Conservation (phyloP, 78 protist genomes). For the Dictyostelium brefeldianum region DNA sequence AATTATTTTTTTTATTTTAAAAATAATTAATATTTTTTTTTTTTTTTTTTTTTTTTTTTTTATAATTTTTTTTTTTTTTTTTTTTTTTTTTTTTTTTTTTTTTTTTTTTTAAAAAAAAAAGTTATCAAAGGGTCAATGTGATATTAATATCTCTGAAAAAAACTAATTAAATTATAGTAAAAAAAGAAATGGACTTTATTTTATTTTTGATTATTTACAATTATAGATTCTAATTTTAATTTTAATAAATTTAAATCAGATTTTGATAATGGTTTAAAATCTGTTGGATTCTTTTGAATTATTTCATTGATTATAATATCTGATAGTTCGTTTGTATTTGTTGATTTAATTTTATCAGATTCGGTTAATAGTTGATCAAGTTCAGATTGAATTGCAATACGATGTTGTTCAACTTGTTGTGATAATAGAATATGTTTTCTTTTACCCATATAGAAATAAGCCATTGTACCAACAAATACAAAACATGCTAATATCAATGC, state of each 20-base stretch:
- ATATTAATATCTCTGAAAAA: no score
- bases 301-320: neutral
- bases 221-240: neutral
- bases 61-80: no score
- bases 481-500: neutral
- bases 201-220: neutral
- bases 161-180: no score
- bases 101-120: no score
- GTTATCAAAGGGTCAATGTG: no score
- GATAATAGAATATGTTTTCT: slow-evolving; percentile 11
- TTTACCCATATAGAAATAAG: neutral
- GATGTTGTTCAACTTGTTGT: neutral
- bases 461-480: neutral
- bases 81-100: no score
- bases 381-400: neutral
- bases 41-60: no score
- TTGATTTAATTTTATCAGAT: neutral
- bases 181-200: no score
- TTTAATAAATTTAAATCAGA: neutral
- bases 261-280: neutral
- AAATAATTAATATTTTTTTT: no score
- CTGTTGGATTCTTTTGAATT: neutral
- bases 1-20: no score
- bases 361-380: neutral
- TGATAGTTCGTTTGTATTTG: neutral